Percentiles rank a stretch among this genome's conserved stretches.
phyloP scores from a whole-genome alignment of 306 rosid genomes.

The Cicer chorassanicum region DNA sequence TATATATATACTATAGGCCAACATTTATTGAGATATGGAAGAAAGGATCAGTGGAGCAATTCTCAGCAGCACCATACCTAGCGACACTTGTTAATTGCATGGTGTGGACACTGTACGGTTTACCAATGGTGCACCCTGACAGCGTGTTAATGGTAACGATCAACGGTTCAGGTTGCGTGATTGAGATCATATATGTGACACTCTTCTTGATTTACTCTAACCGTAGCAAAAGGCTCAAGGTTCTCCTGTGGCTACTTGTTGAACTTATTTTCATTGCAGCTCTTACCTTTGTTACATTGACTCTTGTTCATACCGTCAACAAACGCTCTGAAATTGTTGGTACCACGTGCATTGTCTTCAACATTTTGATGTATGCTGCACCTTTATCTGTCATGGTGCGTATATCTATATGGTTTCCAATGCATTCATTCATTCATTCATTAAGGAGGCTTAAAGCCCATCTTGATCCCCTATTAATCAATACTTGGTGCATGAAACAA shows the following conservation, averaged over 20 bases:
- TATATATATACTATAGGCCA: slow-evolving; percentile 54
- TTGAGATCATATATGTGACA: slow-evolving; percentile 64
- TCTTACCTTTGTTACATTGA: slow-evolving; percentile 52
- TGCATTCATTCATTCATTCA: no score
- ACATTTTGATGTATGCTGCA: slow-evolving; percentile 90
- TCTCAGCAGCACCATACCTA: slow-evolving; percentile 78
- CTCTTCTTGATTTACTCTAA: slow-evolving; percentile 70
- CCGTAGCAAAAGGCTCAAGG: slow-evolving; percentile 63
- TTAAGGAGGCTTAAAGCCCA: no score
- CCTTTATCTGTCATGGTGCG: slow-evolving; percentile 79
- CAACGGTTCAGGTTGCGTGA: slow-evolving; percentile 62
- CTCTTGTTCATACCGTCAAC: slow-evolving; percentile 45
- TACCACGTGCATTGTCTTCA: slow-evolving; percentile 60
- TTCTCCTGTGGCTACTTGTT: slow-evolving; percentile 43
- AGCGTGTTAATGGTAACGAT: slow-evolving; percentile 74
- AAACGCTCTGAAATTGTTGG: slow-evolving; percentile 73
- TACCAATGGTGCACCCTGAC: slow-evolving; percentile 76
- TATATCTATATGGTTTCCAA: neutral
- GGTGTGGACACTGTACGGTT: slow-evolving; percentile 83
- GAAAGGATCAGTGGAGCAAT: slow-evolving; percentile 79
- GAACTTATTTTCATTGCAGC: slow-evolving; percentile 56
- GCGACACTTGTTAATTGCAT: slow-evolving; percentile 84
- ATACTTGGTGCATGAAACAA: no score
- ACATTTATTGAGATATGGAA: slow-evolving; percentile 77
- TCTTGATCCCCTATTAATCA: no score